Evolutionary conservation across 2,329 filamentous ascomycete genomes (phyloP), one percentile per base, ranked within the genome.

Genomic region (Alternaria brassicicola): DNA sequence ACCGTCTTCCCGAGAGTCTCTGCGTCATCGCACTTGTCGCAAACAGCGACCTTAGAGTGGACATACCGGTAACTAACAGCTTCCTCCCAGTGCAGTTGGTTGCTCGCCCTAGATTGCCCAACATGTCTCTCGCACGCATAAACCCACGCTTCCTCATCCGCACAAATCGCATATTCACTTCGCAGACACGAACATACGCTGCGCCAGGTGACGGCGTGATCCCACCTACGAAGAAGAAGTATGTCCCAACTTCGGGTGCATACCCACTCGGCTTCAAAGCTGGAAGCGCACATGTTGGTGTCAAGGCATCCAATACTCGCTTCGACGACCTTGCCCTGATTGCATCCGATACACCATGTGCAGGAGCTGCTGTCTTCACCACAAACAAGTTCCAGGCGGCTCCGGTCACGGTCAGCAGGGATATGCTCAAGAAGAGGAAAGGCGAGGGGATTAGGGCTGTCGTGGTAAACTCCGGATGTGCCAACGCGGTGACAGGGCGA

Each of bases 301-400:
- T 99, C 69, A 99, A 99, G 82, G 87, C 93, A 13, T 89, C 89
- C 65, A 98, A 98, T 80, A 97, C 91, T 49, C 90, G 87, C 63
- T 93, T 93, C 78, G 93, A 94, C 30, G 95, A 99, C 76, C 85
- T 99, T 48, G 92, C 93, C 33, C 85, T 99, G 66, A 85, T 99
- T 64, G 88, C 89, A 17, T 98, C 95, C 6, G 92, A 97, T 70
- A 84, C 84, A 51, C 92, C 93, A 53, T 97, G 93, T 78, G 85
- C 91, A 6, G 93, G 90, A 9, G 92, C 93, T 0, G 95, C 93
- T 6, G 93, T 98, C 43, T 97, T 98, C 81, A 99, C 95, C 53
- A 96, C 93, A 78, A 99, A 99, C 82, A 93, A 94, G 78, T 99
- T 99, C 81, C 93, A 97, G 79, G 95, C 95, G 17, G 95, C 95